phyloP scores from a whole-genome alignment of 106 monocot species.

The Platanthera zijinensis region DNA sequence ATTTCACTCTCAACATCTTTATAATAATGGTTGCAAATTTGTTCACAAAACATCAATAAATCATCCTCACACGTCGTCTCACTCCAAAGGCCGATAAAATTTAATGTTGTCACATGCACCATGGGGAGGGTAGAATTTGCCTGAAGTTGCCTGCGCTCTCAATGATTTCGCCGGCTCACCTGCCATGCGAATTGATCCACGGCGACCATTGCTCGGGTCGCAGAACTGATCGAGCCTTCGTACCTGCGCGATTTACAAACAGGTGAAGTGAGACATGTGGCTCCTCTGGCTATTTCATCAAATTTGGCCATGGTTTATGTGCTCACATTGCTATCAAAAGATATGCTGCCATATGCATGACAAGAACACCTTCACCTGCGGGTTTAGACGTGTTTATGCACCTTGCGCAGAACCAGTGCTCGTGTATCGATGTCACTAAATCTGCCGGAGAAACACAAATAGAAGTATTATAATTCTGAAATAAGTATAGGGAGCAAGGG shows the following conservation, averaged over 20 bases:
- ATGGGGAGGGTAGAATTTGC: not conserved
- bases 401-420: constrained; percentile 83
- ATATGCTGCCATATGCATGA: constrained; percentile 63
- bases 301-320: not conserved
- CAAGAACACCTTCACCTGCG: constrained; percentile 84
- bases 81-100: not conserved
- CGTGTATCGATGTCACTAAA: constrained; percentile 91
- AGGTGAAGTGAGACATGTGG: not conserved
- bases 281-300: not conserved
- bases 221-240: constrained; percentile 83
- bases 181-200: constrained; percentile 64
- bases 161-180: constrained; percentile 42
- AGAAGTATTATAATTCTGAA: not conserved
- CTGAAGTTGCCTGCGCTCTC: not conserved
- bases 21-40: too few species aligned
- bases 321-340: constrained; percentile 84
- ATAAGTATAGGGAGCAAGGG: not conserved
- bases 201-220: constrained; percentile 87
- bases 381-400: constrained; percentile 74
- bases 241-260: constrained; percentile 42
- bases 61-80: too few species aligned
- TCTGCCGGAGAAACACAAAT: constrained; percentile 28
- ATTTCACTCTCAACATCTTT: too few species aligned
- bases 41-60: too few species aligned
- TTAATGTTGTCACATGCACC: not conserved